Conservation (phyloP, 2,329 filamentous ascomycete species). For the Aspergillus pseudoglaucus region DNA sequence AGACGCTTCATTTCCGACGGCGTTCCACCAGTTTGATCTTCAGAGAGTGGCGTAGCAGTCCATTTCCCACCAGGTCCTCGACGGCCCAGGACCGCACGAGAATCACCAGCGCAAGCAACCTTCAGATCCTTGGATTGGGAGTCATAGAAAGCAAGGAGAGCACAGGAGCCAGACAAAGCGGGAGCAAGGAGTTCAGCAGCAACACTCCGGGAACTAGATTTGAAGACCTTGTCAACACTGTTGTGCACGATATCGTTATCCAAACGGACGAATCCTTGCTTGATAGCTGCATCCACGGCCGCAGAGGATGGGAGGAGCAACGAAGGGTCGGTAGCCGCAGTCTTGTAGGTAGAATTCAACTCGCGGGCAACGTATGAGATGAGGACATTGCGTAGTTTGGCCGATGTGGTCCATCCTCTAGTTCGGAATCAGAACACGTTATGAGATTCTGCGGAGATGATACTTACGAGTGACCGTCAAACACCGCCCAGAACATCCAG, state of each 20-base stretch:
- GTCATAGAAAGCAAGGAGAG: slow-evolving; percentile 93
- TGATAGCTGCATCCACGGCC: slow-evolving; percentile 84
- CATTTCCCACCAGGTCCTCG: slow-evolving; percentile 75
- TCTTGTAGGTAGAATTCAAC: slow-evolving; percentile 84
- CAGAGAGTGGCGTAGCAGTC: slow-evolving; percentile 81
- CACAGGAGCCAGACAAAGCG: slow-evolving; percentile 93
- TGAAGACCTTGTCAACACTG: slow-evolving; percentile 84
- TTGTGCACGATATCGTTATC: slow-evolving; percentile 94
- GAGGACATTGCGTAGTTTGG: slow-evolving; percentile 84
- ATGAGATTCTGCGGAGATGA: neutral
- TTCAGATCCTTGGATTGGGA: slow-evolving; percentile 76
- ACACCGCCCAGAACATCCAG: slow-evolving; percentile 99
- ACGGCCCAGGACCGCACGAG: slow-evolving; percentile 85
- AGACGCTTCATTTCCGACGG: slow-evolving; percentile 76
- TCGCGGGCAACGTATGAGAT: slow-evolving; percentile 91
- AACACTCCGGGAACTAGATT: slow-evolving; percentile 79
- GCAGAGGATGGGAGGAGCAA: slow-evolving; percentile 64
- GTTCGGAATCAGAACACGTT: slow-evolving; percentile 9
- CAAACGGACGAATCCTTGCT: slow-evolving; percentile 77
- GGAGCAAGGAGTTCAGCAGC: slow-evolving; percentile 89
- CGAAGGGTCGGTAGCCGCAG: slow-evolving; percentile 53
- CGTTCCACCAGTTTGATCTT: slow-evolving; percentile 90
- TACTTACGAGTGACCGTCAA: slow-evolving; percentile 86
- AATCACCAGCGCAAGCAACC: slow-evolving; percentile 95
- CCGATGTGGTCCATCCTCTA: slow-evolving; percentile 96